phyloP scores from a whole-genome alignment of 441 rosid genomes.

The Hura crepitans region DNA sequence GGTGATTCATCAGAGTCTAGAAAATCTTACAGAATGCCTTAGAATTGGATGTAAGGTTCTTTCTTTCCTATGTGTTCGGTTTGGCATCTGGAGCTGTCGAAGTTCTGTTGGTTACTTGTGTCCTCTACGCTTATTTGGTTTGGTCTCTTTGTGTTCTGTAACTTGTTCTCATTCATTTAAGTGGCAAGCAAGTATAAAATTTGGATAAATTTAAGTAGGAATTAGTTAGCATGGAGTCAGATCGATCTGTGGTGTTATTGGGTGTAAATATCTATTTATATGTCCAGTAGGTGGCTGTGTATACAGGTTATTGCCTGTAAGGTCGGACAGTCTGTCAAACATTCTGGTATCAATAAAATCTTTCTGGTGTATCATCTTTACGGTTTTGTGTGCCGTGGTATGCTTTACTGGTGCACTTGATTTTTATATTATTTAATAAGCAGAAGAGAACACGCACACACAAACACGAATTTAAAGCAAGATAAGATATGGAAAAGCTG shows the following conservation, averaged over 20 bases:
- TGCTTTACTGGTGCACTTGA: too few species aligned
- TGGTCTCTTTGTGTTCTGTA: conserved; percentile 27
- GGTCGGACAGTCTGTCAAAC: conserved; percentile 33
- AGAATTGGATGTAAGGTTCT: conserved; percentile 49
- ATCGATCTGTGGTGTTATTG: conserved; percentile 28
- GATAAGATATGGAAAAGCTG: too few species aligned
- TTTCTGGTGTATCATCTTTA: conserved; percentile 9
- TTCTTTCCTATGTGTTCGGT: conserved; percentile 12
- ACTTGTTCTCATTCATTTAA: conserved; percentile 28
- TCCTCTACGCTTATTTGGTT: conserved; percentile 27
- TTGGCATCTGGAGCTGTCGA: conserved; percentile 13
- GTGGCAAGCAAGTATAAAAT: conserved; percentile 16
- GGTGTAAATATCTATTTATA: conserved; percentile 36
- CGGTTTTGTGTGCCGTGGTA: not conserved
- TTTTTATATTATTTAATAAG: too few species aligned
- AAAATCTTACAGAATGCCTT: conserved; percentile 31
- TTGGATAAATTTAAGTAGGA: conserved; percentile 31
- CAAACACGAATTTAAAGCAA: too few species aligned
- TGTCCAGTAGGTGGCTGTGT: conserved; percentile 30
- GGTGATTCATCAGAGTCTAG: conserved; percentile 26
- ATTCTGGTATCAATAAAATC: conserved; percentile 41
- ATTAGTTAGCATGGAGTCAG: conserved; percentile 31
- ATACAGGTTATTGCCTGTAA: conserved; percentile 38
- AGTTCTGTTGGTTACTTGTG: conserved; percentile 14
- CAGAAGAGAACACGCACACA: too few species aligned